Evolutionary conservation across 225 moss, liverwort and hornwort genomes (phyloP).

Genomic region (Asterella californica): DNA sequence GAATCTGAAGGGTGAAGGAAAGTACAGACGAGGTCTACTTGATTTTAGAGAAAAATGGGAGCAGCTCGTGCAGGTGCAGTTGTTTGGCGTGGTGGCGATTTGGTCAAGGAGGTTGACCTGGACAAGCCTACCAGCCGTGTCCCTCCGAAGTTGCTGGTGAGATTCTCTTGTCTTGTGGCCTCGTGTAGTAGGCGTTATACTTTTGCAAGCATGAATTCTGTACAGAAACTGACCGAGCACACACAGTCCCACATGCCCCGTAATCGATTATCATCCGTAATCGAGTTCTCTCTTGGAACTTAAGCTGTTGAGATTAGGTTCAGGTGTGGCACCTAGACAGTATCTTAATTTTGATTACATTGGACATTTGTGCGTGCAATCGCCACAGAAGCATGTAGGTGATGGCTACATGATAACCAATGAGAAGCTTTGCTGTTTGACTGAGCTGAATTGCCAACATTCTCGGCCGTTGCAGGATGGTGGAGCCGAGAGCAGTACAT

Average conservation of each 20-base stretch:
- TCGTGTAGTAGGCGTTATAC: neutral
- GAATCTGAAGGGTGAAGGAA: neutral
- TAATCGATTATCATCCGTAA: neutral
- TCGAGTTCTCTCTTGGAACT: neutral
- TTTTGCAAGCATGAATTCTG: neutral
- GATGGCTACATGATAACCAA: neutral
- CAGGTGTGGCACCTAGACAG: neutral
- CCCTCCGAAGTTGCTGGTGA: constrained; percentile 2
- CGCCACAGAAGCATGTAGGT: neutral
- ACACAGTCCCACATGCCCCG: no score
- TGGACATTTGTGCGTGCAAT: neutral
- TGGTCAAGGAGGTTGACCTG: neutral
- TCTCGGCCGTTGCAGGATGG: constrained; percentile 21
- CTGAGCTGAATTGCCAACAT: neutral
- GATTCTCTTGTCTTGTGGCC: neutral
- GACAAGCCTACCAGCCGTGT: neutral
- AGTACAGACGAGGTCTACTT: neutral
- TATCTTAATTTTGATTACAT: neutral
- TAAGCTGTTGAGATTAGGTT: neutral
- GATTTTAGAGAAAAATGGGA: constrained; percentile 3
- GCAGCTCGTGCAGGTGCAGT: neutral
- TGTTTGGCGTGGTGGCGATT: neutral
- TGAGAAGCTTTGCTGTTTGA: neutral
- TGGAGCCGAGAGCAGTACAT: constrained; percentile 52
- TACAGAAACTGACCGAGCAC: neutral